A percentile compares a stretch with the other conserved stretches of the same genome.
Conservation (phyloP, 352 stramenopile genomes). For the Globisporangium paroecandrum region DNA sequence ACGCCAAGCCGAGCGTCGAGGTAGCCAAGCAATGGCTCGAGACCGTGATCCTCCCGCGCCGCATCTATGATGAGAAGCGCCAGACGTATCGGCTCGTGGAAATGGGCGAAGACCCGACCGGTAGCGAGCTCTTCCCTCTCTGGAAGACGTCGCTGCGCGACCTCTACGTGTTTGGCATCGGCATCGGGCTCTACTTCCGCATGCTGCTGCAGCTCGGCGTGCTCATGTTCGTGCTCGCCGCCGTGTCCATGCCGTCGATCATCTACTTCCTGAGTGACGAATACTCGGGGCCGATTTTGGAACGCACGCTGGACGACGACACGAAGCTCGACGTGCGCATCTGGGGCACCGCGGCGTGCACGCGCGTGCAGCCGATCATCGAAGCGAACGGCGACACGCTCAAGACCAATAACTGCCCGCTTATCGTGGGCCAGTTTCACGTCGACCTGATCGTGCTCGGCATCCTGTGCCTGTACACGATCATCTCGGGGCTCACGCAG, state of each 20-base stretch:
- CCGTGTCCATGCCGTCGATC: conserved; percentile 56
- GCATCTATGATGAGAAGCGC: conserved; percentile 37
- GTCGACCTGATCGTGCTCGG: conserved; percentile 55
- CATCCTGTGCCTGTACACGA: conserved; percentile 45
- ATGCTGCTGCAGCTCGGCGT: conserved; percentile 56
- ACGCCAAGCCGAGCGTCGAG: conserved; percentile 35
- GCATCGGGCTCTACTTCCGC: conserved; percentile 76
- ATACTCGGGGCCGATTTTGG: conserved; percentile 46
- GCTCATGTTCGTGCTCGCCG: conserved; percentile 54
- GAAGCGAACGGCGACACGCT: conserved; percentile 14
- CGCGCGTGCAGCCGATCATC: conserved; percentile 25
- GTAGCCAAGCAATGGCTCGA: conserved; percentile 51
- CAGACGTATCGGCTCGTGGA: conserved; percentile 49
- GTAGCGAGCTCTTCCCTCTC: conserved; percentile 59
- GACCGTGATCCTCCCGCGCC: conserved; percentile 54
- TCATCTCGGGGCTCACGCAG: conserved; percentile 39
- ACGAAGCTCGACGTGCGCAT: conserved; percentile 45
- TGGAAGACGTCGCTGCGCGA: conserved; percentile 55
- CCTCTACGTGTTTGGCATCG: conserved; percentile 69
- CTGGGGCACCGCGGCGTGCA: conserved; percentile 55
- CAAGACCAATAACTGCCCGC: conserved; percentile 46
- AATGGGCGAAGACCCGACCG: conserved; percentile 56
- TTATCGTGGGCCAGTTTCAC: conserved; percentile 48
- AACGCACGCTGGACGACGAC: conserved; percentile 26
- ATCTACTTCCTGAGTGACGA: conserved; percentile 60